Conservation (phyloP, 192 early-diverging fungal genomes). For the Coemansia biformis region DNA sequence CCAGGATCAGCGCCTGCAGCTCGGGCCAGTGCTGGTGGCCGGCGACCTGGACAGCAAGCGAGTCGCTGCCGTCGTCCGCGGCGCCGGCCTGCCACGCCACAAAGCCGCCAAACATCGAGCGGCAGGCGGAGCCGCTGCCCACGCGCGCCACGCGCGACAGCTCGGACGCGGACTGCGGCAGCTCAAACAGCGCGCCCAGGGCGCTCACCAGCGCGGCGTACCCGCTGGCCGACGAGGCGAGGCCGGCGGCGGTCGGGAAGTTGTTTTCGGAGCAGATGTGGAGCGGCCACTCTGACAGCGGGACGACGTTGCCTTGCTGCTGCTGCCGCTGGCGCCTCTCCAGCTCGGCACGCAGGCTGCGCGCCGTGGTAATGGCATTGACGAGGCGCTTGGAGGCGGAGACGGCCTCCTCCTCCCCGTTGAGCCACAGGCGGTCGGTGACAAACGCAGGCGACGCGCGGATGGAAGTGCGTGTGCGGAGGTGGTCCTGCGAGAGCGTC, state of each 20-base stretch:
- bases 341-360: conserved; percentile 62
- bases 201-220: conserved; percentile 90
- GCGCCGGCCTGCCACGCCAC: conserved; percentile 95
- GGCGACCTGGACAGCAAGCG: conserved; percentile 88
- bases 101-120: conserved; percentile 95
- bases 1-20: conserved; percentile 89
- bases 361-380: conserved; percentile 76
- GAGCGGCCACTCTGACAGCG: conserved; percentile 61
- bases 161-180: conserved; percentile 66
- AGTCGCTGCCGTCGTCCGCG: conserved; percentile 75
- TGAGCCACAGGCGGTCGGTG: conserved; percentile 89
- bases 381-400: conserved; percentile 73
- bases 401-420: conserved; percentile 84
- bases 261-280: conserved; percentile 98
- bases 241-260: conserved; percentile 98
- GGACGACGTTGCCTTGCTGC: conserved; percentile 14
- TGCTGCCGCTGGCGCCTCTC: no score
- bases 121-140: conserved; percentile 96
- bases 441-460: conserved; percentile 58
- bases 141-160: conserved; percentile 87
- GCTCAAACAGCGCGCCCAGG: conserved; percentile 66
- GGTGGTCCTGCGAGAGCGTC: conserved; percentile 93
- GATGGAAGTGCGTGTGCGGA: conserved; percentile 92
- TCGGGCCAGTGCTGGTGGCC: conserved; percentile 90
- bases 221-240: conserved; percentile 95